phyloP scores from a whole-genome alignment of 2,329 filamentous ascomycete genomes.

The Daldinia sp. region DNA sequence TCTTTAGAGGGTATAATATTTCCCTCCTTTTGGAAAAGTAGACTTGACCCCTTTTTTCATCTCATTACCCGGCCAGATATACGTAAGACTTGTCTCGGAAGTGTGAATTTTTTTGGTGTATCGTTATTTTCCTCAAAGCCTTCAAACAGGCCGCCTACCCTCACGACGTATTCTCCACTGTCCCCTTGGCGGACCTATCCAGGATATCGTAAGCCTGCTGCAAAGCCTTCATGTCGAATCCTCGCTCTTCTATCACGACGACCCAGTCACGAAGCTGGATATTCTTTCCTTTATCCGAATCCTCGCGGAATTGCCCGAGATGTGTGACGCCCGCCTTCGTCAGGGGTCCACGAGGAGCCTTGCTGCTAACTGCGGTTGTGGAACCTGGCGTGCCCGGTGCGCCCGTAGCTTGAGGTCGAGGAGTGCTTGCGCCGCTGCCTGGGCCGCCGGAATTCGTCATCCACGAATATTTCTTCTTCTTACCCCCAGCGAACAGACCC shows the following conservation, averaged over 20 bases:
- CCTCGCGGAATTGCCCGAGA: constrained; percentile 80
- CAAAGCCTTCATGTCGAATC: constrained; percentile 69
- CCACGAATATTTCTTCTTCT: constrained; percentile 78
- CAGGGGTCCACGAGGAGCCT: constrained; percentile 51
- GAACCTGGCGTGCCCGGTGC: constrained; percentile 47
- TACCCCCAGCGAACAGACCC: constrained; percentile 70
- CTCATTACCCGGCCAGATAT: neutral
- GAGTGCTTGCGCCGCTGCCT: constrained; percentile 62
- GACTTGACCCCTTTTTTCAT: neutral
- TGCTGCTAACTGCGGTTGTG: constrained; percentile 46
- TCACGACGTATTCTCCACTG: constrained; percentile 28
- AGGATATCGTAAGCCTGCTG: constrained; percentile 65
- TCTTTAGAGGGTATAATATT: constrained; percentile 15
- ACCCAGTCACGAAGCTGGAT: constrained; percentile 89
- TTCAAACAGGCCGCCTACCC: neutral
- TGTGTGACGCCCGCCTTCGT: constrained; percentile 68
- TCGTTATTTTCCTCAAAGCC: neutral
- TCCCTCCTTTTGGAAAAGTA: neutral
- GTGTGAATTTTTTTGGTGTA: neutral
- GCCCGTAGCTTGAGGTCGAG: constrained; percentile 48
- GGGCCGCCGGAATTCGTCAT: constrained; percentile 71
- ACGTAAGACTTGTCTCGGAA: neutral
- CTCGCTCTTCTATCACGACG: constrained; percentile 79
- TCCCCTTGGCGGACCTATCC: constrained; percentile 53
- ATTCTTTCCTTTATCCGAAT: constrained; percentile 75